phyloP scores from a whole-genome alignment of 1,284 basidiomycete species.

The Mrakiaceae sp. region DNA sequence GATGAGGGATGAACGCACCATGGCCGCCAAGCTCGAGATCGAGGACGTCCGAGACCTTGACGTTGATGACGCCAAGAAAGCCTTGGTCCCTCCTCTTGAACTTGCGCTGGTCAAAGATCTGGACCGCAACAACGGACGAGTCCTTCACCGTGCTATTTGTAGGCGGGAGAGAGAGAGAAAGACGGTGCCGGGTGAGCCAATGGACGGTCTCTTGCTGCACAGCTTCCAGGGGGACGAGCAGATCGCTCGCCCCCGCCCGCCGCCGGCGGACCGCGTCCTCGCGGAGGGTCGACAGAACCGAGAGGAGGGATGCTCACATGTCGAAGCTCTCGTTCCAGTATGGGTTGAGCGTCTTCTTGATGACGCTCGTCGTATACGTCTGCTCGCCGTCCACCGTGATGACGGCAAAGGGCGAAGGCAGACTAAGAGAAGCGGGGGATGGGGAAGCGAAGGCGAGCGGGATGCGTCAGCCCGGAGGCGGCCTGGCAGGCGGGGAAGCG shows the following conservation, averaged over 20 bases:
- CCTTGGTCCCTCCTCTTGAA: slow-evolving; percentile 93
- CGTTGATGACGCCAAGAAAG: slow-evolving; percentile 86
- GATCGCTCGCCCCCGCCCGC: too few relatives aligned
- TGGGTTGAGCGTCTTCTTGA: slow-evolving; percentile 74
- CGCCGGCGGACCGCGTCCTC: too few relatives aligned
- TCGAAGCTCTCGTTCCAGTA: slow-evolving; percentile 94
- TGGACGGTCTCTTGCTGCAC: too few relatives aligned
- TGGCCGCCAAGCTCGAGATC: slow-evolving; percentile 81
- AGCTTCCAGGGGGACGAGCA: too few relatives aligned
- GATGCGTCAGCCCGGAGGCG: not conserved
- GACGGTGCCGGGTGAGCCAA: too few relatives aligned
- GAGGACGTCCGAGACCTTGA: slow-evolving; percentile 77
- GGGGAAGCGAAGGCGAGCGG: not conserved
- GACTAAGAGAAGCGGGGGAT: slow-evolving; percentile 40
- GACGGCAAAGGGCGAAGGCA: slow-evolving; percentile 89
- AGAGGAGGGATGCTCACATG: slow-evolving; percentile 43
- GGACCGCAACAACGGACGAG: slow-evolving; percentile 79
- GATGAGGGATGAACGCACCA: slow-evolving; percentile 44
- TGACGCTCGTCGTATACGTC: slow-evolving; percentile 80
- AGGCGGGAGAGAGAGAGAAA: slow-evolving; percentile 19
- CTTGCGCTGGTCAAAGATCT: slow-evolving; percentile 95
- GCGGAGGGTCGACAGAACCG: not conserved
- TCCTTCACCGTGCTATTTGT: slow-evolving; percentile 65
- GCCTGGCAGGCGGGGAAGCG: not conserved
- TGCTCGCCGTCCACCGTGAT: slow-evolving; percentile 90